Evolutionary conservation across 768 basidiomycete genomes (phyloP), one percentile per base, ranked within the genome.

Genomic region (Russula brevipes): DNA sequence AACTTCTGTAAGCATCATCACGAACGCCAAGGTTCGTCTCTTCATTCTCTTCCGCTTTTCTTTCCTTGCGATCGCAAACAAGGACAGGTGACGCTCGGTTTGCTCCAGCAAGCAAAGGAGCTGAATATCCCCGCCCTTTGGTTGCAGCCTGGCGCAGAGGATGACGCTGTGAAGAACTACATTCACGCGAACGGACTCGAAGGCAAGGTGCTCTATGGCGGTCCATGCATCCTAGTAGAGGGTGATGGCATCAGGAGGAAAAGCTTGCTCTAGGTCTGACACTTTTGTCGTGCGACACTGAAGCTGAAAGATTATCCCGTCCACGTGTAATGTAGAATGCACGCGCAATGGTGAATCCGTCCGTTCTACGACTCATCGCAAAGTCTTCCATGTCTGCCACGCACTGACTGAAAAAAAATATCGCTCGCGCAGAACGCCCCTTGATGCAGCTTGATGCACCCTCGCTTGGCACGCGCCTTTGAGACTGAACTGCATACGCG

Each of bases 71-170:
- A 59, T 14, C 19, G n/a, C 42, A 4, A 31, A 16, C 42, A 4
- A 31, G 50, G 57, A 14, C 67, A 92, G 89, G 76, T 93, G 46
- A 93, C 91, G 10, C 80, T 91, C 51, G 77, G 76, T 30, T 66
- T 91, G 58, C 74, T 93, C 69, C 76, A 86, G 71, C 79, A 85
- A 61, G 88, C 86, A 8, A 85, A 86, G 72, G 79, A 79, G n/a
- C 81, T 84, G n/a, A 73, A 74, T n/a, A 73, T 91, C n/a, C 87
- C 86, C 5, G 80, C 85, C 3, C 78, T 94, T 49, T 96, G 94
- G 94, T 81, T 95, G 36, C 94, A 96, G 72, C 94, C 94, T 7
- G 92, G 92, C 24, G 90, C 92, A 7, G 85, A 88, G 66, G 86
- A 91, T 69, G 80, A 77, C 16, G 74, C 75, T 3, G 90, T 94